Conservation (phyloP, 306 rosid species). For the Parietaria judaica region DNA sequence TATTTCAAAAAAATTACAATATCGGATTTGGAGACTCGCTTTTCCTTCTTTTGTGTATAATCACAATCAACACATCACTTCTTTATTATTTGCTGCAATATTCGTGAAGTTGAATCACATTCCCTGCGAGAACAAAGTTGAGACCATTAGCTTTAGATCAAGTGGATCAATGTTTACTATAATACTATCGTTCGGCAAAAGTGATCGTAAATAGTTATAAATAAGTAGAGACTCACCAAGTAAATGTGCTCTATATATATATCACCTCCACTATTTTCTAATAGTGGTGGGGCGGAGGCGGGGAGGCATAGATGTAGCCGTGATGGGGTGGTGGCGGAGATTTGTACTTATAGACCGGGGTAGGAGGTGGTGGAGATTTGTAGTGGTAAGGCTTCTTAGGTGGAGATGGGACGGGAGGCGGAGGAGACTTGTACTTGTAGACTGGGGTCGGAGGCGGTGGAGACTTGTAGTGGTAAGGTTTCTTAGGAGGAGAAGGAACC, state of each 20-base stretch:
- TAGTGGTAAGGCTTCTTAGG: not conserved
- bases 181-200: no score
- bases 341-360: slow-evolving; percentile 8
- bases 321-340: slow-evolving; percentile 17
- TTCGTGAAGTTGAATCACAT: slow-evolving; percentile 10
- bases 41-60: slow-evolving; percentile 11
- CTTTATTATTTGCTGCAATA: slow-evolving; percentile 36
- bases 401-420: not conserved
- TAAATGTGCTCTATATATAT: not conserved
- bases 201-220: no score
- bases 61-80: slow-evolving; percentile 28
- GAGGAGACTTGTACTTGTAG: slow-evolving; percentile 13
- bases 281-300: slow-evolving; percentile 68
- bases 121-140: slow-evolving; percentile 22
- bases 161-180: not conserved
- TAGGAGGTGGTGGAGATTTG: slow-evolving; percentile 17
- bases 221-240: slow-evolving; percentile 27
- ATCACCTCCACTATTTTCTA: slow-evolving; percentile 19
- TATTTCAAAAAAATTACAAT: not conserved
- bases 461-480: not conserved
- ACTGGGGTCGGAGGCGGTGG: not conserved
- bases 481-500: not conserved
- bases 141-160: no score
- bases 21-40: slow-evolving; percentile 23
- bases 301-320: slow-evolving; percentile 47